A percentile compares a stretch with the other conserved stretches of the same genome.
phyloP scores from a whole-genome alignment of 2,329 filamentous ascomycete species.

The Colletotrichum liaoningense region DNA sequence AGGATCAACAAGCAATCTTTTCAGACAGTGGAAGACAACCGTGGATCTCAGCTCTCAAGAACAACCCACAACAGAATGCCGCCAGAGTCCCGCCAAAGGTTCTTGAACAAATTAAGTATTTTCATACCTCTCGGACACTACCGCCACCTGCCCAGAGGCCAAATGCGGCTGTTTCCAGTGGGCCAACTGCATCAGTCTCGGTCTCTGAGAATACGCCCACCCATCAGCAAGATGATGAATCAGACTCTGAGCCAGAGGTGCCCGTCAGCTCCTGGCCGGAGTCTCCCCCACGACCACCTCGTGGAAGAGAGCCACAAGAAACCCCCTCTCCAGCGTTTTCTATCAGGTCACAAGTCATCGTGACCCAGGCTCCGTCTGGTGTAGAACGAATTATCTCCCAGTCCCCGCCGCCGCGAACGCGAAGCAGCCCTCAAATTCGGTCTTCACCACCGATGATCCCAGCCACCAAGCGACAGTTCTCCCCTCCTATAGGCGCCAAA shows the following conservation, averaged over 20 bases:
- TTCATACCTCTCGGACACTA: conserved; percentile 27
- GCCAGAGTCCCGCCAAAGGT: conserved; percentile 50
- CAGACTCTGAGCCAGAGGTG: background rate
- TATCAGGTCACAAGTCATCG: conserved; percentile 28
- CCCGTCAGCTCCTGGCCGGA: conserved; percentile 38
- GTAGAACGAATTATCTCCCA: conserved; percentile 22
- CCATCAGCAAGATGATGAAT: background rate
- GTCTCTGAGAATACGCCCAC: background rate
- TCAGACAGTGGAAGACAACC: conserved; percentile 46
- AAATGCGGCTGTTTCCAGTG: background rate
- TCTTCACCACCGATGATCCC: conserved; percentile 15
- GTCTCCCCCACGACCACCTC: conserved; percentile 34
- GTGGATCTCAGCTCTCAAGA: conserved; percentile 48
- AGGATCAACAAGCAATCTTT: conserved; percentile 49
- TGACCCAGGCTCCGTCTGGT: background rate
- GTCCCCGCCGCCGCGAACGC: conserved; percentile 14
- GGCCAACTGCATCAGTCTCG: background rate
- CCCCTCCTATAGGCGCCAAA: conserved; percentile 1
- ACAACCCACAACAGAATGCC: conserved; percentile 38
- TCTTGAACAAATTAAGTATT: conserved; percentile 44
- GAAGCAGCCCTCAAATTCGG: conserved; percentile 21
- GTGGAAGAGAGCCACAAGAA: background rate
- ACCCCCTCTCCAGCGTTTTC: conserved; percentile 10
- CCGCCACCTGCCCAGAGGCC: conserved; percentile 33
- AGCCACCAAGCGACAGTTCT: background rate